Conservation (phyloP, 2,329 filamentous ascomycete genomes). For the Penicillium paneum region DNA sequence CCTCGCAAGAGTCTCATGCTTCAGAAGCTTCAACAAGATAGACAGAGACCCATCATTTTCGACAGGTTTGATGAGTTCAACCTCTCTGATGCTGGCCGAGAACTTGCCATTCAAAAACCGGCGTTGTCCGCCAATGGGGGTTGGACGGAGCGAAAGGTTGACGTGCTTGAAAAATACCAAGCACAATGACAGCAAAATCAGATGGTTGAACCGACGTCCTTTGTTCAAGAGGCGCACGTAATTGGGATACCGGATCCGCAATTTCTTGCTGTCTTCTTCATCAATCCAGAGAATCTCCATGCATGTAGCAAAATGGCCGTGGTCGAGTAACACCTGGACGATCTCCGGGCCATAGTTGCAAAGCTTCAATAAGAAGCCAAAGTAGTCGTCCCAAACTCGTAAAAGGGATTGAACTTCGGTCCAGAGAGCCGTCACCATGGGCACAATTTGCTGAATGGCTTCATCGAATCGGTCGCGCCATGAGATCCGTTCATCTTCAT, state of each 20-base stretch:
- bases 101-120: constrained; percentile 28
- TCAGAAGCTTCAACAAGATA: constrained; percentile 61
- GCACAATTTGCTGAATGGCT: constrained; percentile 37
- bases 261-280: constrained; percentile 45
- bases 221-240: constrained; percentile 46
- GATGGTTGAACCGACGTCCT: constrained; percentile 46
- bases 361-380: constrained; percentile 67
- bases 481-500: constrained; percentile 24
- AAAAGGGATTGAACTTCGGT: constrained; percentile 59
- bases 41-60: constrained; percentile 35
- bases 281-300: constrained; percentile 63
- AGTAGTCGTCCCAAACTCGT: constrained; percentile 73
- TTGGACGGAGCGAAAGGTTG: constrained; percentile 34
- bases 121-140: constrained; percentile 26
- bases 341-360: constrained; percentile 60
- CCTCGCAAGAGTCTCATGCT: constrained; percentile 55
- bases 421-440: constrained; percentile 58
- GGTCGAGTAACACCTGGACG: constrained; percentile 57
- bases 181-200: constrained; percentile 44
- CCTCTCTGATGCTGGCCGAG: constrained; percentile 35
- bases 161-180: constrained; percentile 38
- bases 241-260: constrained; percentile 53
- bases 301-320: constrained; percentile 58
- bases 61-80: constrained; percentile 32
- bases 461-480: constrained; percentile 29